Conservation (phyloP, 345 rosid species). For the Eucalyptus cladocalyx region DNA sequence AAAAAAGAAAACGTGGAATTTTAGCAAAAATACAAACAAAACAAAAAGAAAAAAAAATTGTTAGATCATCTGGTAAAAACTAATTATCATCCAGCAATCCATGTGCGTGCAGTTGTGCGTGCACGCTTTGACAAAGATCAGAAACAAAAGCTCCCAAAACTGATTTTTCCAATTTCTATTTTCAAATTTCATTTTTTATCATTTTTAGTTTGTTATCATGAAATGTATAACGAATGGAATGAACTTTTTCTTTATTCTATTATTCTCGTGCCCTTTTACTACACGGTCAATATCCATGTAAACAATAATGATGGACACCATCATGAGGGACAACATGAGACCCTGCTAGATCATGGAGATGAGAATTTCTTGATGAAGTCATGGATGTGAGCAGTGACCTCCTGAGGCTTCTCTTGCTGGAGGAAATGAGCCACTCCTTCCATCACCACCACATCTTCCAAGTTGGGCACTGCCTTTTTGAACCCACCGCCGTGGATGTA, state of each 20-base stretch:
- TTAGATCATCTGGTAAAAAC: not conserved
- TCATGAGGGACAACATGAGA: not conserved
- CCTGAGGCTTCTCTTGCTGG: constrained; percentile 14
- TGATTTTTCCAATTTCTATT: not conserved
- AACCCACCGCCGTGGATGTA: not conserved
- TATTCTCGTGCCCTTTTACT: not conserved
- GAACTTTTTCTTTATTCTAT: not conserved
- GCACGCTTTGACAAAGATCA: not conserved
- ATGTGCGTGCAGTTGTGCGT: no score
- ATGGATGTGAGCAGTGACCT: constrained; percentile 12
- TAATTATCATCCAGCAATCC: not conserved
- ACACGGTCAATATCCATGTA: not conserved
- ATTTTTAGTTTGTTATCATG: not conserved
- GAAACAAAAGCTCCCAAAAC: not conserved
- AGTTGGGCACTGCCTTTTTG: not conserved
- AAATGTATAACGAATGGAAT: not conserved
- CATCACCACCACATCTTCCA: constrained; percentile 15
- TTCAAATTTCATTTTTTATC: not conserved
- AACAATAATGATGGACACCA: not conserved
- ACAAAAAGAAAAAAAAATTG: no score
- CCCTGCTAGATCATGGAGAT: not conserved
- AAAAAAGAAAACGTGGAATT: not conserved
- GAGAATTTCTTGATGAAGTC: constrained; percentile 14
- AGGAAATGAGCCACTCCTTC: constrained; percentile 16
- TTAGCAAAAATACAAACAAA: not conserved